Base-by-base conservation (phyloP, 768 basidiomycete species). In the Cubamyces sp. region DNA sequence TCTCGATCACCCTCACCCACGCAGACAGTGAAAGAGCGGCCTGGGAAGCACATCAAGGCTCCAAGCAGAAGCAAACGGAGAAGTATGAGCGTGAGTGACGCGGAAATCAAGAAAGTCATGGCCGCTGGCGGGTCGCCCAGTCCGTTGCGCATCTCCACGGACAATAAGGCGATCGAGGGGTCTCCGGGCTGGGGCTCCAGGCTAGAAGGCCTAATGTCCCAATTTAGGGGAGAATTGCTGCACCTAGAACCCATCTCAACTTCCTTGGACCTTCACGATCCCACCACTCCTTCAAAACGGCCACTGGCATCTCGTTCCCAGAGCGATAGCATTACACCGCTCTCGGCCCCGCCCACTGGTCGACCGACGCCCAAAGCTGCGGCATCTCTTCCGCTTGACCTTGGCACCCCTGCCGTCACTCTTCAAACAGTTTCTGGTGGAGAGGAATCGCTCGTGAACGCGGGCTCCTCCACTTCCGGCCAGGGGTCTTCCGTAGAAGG, bases 41-140 rank as follows among this genome's bases (percentile, higher is more conserved):
- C 66, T 47, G 62, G 61, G 39, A 65, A 56, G 25, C 62, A 64
- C 34, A 34, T 62, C 47, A 74, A 71, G 66, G 58, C 69, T 30
- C 58, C 73, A 34, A 69, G 73, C 66, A 71, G 64, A 43, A 69
- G 61, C 59, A 87, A 88, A 66, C 83, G 88, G 66, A 78, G 90
- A 61, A 91, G 89, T 70, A 84, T 87, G 83, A 92, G 90, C 66
- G 84, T 89, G 54, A 82, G 87, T 53, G 85, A 89, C 69, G 80
- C 81, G 7, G 88, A 89, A 41, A 66, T 82, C 51, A 81, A 84
- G 71, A 81, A 80, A 64, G 71, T 76, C 3, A 72, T 77, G 61
- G 41, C 53, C 7, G 70, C 77, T 48, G 66, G 78, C 21, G 72
- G 79, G 39, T 68, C 79, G 6, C 64, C 74, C 16, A 75, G 76